These are phyloP conservation scores for Condylostoma magnum DNA, from an alignment of 169 alveolate species.

Conservation along the genomic window DNA sequence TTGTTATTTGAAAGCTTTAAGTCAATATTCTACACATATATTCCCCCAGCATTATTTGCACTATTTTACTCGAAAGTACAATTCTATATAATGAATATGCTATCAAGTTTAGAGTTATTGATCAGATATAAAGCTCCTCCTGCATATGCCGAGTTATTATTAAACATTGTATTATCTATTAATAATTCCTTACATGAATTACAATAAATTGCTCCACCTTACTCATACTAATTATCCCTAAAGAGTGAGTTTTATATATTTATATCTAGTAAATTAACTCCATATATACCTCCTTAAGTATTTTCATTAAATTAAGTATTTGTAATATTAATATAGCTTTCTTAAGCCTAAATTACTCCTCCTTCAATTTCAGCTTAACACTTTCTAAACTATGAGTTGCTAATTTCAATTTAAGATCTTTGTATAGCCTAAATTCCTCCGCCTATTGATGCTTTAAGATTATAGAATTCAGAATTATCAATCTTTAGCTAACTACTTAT, in stretches of 20 bases:
- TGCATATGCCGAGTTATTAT: neutral
- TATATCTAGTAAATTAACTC: neutral
- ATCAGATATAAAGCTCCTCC: constrained; percentile 6
- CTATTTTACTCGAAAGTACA: neutral
- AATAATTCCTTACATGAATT: neutral
- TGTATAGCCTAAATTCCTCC: no score
- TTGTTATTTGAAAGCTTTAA: neutral
- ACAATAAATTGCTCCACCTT: constrained; percentile 2
- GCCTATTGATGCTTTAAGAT: no score
- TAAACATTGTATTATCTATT: neutral
- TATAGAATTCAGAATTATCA: no score
- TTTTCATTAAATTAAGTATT: neutral
- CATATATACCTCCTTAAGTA: no score
- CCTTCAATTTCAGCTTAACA: neutral
- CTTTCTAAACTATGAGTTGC: no score
- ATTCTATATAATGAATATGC: neutral
- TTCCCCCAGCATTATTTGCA: neutral
- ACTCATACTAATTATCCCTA: neutral
- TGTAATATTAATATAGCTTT: neutral
- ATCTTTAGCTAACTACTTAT: neutral
- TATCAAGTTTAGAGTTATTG: no score
- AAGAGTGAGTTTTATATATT: neutral
- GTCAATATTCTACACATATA: neutral
- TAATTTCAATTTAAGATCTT: no score
- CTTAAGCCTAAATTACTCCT: neutral